These are phyloP conservation scores for Lithocarpus polystachyus DNA, from an alignment of 306 rosid species.

Conservation along the genomic window DNA sequence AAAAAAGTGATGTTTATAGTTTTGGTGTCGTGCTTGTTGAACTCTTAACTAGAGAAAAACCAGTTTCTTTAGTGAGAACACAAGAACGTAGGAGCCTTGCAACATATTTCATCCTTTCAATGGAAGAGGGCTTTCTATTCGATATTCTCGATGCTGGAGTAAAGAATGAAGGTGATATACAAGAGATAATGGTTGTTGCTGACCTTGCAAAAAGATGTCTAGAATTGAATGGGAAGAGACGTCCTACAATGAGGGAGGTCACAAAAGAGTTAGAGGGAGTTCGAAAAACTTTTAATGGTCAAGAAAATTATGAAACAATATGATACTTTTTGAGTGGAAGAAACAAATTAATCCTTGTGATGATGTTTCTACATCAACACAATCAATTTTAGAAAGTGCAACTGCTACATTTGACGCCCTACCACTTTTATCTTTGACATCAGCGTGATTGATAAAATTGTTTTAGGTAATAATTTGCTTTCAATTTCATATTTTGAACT, in stretches of 20 bases:
- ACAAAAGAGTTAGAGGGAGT: neutral
- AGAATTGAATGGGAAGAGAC: neutral
- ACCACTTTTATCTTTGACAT: too few relatives aligned
- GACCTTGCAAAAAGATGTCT: neutral
- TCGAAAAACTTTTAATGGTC: neutral
- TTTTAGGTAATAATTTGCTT: too few relatives aligned
- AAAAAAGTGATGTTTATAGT: too few relatives aligned
- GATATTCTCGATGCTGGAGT: neutral
- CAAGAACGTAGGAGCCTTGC: neutral
- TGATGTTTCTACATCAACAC: too few relatives aligned
- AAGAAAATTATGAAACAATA: neutral
- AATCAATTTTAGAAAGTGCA: too few relatives aligned
- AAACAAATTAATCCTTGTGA: too few relatives aligned
- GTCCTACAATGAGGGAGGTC: neutral
- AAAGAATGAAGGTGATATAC: neutral
- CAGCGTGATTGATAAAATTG: too few relatives aligned
- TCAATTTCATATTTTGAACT: too few relatives aligned
- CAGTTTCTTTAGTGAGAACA: neutral
- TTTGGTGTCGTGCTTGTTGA: neutral
- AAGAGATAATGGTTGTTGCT: neutral
- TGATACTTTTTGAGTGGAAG: too few relatives aligned
- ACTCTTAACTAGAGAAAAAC: constrained; percentile 24
- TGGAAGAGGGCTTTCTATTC: neutral
- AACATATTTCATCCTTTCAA: neutral
- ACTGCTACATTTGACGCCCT: too few relatives aligned